Percentiles rank a stretch among this genome's conserved stretches.
Evolutionary conservation across 2,329 filamentous ascomycete genomes (phyloP).

Genomic region (Trichoderma atroviride): DNA sequence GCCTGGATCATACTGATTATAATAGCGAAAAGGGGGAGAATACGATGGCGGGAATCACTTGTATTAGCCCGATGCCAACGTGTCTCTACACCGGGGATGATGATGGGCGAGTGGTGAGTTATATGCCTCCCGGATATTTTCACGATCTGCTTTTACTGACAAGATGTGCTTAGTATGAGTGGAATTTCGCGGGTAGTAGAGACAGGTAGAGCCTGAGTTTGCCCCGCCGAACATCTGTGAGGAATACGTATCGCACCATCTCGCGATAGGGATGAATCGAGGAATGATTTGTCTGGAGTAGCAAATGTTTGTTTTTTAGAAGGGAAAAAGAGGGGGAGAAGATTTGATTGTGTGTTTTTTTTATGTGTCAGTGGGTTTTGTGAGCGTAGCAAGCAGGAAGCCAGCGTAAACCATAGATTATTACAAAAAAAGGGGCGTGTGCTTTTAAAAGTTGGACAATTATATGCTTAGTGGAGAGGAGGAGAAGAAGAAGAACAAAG

Average conservation of each 20-base stretch:
- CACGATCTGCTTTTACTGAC: conserved; percentile 22
- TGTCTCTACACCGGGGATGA: conserved; percentile 94
- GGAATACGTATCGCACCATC: neutral
- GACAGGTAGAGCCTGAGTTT: conserved; percentile 53
- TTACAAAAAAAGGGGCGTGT: neutral
- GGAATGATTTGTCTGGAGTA: neutral
- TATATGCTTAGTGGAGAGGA: conserved; percentile 5
- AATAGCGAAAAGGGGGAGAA: conserved; percentile 62
- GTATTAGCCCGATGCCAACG: conserved; percentile 79
- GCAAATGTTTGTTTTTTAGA: neutral
- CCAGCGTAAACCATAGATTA: conserved; percentile 16
- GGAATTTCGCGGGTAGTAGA: conserved; percentile 60
- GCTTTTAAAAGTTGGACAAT: conserved; percentile 23
- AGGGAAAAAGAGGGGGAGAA: neutral
- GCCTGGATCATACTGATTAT: conserved; percentile 76
- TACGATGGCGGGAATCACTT: conserved; percentile 74
- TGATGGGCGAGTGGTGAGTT: conserved; percentile 77
- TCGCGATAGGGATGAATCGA: conserved; percentile 7
- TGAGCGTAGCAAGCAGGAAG: neutral
- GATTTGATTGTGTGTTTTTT: neutral
- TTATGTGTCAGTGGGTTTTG: neutral
- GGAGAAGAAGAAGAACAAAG: neutral
- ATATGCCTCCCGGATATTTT: neutral
- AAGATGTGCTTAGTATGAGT: conserved; percentile 57
- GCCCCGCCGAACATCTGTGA: conserved; percentile 25